These are phyloP conservation scores for Chenopodium quinoa DNA, from an alignment of 148 eudicot species.

Conservation along the genomic window DNA sequence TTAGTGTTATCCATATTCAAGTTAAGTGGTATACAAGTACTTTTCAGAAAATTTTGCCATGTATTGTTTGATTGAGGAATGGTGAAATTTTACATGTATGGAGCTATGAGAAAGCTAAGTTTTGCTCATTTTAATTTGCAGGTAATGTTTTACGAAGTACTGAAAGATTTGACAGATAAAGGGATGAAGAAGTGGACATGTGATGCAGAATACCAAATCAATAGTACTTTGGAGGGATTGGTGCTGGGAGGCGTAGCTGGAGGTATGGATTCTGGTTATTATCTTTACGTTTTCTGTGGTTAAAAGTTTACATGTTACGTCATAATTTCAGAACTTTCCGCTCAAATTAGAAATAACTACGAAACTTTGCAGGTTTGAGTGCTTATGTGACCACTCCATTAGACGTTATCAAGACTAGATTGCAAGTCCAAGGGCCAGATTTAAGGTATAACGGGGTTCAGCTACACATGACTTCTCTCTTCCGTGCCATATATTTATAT, in stretches of 20 bases:
- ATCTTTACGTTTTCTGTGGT: background rate
- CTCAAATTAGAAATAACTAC: background rate
- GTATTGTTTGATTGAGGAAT: background rate
- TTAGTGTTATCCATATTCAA: background rate
- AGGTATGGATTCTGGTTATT: slow-evolving; percentile 40
- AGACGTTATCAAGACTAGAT: slow-evolving; percentile 74
- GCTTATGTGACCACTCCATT: slow-evolving; percentile 91
- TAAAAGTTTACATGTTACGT: background rate
- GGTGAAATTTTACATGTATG: background rate
- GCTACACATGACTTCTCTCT: background rate
- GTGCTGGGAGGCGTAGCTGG: slow-evolving; percentile 90
- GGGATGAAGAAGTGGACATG: slow-evolving; percentile 59
- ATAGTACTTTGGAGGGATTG: slow-evolving; percentile 69
- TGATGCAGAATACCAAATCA: slow-evolving; percentile 44
- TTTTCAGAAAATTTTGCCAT: background rate
- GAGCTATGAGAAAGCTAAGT: slow-evolving; percentile 11
- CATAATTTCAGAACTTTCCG: background rate
- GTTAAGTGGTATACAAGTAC: background rate
- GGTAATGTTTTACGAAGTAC: slow-evolving; percentile 83
- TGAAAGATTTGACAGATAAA: slow-evolving; percentile 60
- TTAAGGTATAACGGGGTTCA: slow-evolving; percentile 41
- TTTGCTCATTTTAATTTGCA: slow-evolving; percentile 26
- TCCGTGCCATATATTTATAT: background rate
- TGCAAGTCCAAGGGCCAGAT: slow-evolving; percentile 78
- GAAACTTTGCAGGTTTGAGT: slow-evolving; percentile 54